These are phyloP conservation scores for Backusella psychrophila DNA, from an alignment of 192 early-diverging fungal species.

Conservation along the genomic window DNA sequence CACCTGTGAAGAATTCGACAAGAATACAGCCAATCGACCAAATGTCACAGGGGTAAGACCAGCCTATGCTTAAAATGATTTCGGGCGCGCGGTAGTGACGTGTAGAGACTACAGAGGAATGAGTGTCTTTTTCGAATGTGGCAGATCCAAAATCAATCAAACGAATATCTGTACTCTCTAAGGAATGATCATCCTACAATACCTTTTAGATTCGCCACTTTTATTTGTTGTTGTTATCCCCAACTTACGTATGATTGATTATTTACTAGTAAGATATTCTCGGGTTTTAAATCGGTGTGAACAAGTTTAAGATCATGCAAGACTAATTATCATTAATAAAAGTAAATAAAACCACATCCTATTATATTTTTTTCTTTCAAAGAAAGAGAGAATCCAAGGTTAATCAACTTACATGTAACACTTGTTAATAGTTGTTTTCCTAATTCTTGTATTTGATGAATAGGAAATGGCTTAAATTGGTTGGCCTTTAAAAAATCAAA, in stretches of 20 bases:
- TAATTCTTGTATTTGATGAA: slow-evolving; percentile 82
- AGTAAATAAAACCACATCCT: background rate
- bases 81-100: slow-evolving; percentile 97
- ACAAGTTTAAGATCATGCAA: slow-evolving; percentile 82
- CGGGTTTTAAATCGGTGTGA: slow-evolving; percentile 97
- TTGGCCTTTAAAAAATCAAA: slow-evolving; percentile 98
- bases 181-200: background rate
- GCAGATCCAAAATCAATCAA: slow-evolving; percentile 98
- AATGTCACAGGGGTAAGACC: slow-evolving; percentile 97
- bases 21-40: slow-evolving; percentile 98
- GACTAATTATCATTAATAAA: slow-evolving; percentile 36
- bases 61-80: slow-evolving; percentile 83
- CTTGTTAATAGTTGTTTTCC: slow-evolving; percentile 82
- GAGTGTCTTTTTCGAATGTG: slow-evolving; percentile 91
- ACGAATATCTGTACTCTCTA: slow-evolving; percentile 72
- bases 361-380: no score
- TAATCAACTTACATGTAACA: slow-evolving; percentile 65
- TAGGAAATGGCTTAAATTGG: slow-evolving; percentile 84
- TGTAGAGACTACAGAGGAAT: slow-evolving; percentile 89
- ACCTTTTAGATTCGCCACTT: background rate
- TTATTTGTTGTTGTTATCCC: no score
- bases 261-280: slow-evolving; percentile 81
- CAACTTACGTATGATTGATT: slow-evolving; percentile 27
- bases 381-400: background rate
- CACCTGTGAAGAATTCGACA: slow-evolving; percentile 91